Evolutionary conservation across 2,329 filamentous ascomycete species (phyloP), one percentile per base, ranked within the genome.

Genomic region (Periglandula ipomoeae): DNA sequence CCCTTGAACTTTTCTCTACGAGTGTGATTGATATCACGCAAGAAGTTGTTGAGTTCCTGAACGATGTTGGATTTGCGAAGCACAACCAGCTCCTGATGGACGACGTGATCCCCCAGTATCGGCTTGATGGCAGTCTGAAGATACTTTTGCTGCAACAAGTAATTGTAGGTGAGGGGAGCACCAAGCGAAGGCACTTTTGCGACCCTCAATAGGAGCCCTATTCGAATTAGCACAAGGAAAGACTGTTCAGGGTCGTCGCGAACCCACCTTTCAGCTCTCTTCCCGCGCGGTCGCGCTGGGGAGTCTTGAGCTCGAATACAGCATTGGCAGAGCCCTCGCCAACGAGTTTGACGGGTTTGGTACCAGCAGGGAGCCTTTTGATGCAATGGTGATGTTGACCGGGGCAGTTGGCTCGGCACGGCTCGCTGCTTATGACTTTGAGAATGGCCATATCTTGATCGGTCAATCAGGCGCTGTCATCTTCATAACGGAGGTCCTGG

Each of bases 251-350:
- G 49, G 15, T 55, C n/a, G 22, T 9, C 17, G 17, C 13, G 7
- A 40, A 19, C 61, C 52, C 63, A 72, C 61, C 67, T 59, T 58
- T 65, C 55, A 65, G 65, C 52, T 61, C 56, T 5, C 57, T 54
- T 39, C 57, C 56, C 38, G 63, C 54, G 34, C 61, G 52, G 47
- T 63, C 55, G 49, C 58, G 57, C 50, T 65, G 58, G 4, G 69
- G 65, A 19, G 72, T 52, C 41, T 70, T 67, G 49, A 86, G 73
- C 55, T 75, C 75, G 59, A 87, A 89, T 53, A 90, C 83, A 46
- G 84, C 76, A 63, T 93, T 91, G 47, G 87, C 86, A 22, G 85
- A 82, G 22, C 87, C 87, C 64, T 93, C 87, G 23, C 74, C 76
- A 20, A 81, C 65, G 50, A 79, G 68, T 46, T 64, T 61, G 45